Percentiles rank a stretch among this genome's conserved stretches.
Evolutionary conservation across 164 flowering plant genomes (phyloP).

Genomic region (Vitis labrusca): DNA sequence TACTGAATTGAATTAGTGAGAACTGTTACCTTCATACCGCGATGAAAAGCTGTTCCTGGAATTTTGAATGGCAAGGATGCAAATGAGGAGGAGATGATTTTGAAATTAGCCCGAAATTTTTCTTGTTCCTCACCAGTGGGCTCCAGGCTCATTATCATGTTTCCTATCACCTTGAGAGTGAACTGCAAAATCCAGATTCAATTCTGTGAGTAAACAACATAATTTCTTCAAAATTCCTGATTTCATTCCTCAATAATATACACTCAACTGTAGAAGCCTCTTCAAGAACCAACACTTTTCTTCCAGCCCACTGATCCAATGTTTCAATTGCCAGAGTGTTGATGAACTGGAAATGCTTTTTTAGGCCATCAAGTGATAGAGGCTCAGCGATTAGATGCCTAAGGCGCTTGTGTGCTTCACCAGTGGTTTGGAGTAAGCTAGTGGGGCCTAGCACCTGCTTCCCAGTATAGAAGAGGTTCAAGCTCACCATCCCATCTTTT

Average conservation of each 20-base stretch:
- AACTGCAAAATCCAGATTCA: conserved; percentile 41
- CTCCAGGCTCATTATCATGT: conserved; percentile 71
- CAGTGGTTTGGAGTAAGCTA: conserved; percentile 60
- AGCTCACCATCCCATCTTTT: conserved; percentile 66
- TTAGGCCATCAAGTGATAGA: conserved; percentile 58
- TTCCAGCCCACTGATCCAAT: conserved; percentile 53
- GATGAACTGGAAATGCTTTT: conserved; percentile 56
- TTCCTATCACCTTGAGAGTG: conserved; percentile 62
- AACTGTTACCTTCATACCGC: conserved; percentile 56
- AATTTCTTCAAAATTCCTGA: too few species aligned
- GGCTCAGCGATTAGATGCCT: conserved; percentile 60
- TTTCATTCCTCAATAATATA: neutral
- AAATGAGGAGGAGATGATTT: conserved; percentile 58
- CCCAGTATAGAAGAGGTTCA: conserved; percentile 67
- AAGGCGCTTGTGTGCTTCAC: conserved; percentile 64
- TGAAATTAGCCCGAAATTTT: conserved; percentile 59
- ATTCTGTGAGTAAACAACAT: too few species aligned
- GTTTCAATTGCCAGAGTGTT: conserved; percentile 51
- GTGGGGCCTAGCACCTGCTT: conserved; percentile 60
- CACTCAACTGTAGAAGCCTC: conserved; percentile 60
- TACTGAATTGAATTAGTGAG: too few species aligned
- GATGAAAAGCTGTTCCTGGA: conserved; percentile 67
- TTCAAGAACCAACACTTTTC: conserved; percentile 48
- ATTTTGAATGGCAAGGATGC: conserved; percentile 65
- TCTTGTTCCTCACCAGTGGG: conserved; percentile 66